Conservation (phyloP, 305 asterid species). For the Striga hermonthica region DNA sequence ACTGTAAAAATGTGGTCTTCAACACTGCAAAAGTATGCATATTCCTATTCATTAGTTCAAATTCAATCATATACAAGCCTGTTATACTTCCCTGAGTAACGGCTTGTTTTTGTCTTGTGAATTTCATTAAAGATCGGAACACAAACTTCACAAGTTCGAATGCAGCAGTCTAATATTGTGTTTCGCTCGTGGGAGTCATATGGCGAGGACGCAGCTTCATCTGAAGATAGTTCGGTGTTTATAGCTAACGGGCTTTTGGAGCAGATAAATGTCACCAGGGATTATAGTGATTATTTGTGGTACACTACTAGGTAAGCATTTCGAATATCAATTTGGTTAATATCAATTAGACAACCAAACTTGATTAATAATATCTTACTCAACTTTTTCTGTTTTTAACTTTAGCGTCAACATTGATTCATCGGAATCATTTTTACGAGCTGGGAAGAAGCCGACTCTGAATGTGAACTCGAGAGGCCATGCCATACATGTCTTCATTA, state of each 20-base stretch:
- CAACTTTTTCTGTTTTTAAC: background rate
- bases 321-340: background rate
- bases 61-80: background rate
- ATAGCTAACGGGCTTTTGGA: slow-evolving; percentile 54
- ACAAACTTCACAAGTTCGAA: slow-evolving; percentile 45
- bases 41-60: too few relatives aligned
- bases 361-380: background rate
- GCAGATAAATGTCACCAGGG: slow-evolving; percentile 71
- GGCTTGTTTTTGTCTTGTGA: background rate
- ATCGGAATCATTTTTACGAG: slow-evolving; percentile 55
- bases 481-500: slow-evolving; percentile 59
- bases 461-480: slow-evolving; percentile 58
- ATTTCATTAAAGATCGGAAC: slow-evolving; percentile 44
- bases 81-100: too few relatives aligned
- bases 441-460: slow-evolving; percentile 48
- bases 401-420: slow-evolving; percentile 55
- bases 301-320: slow-evolving; percentile 56
- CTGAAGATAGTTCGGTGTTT: slow-evolving; percentile 43
- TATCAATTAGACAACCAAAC: background rate
- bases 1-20: slow-evolving; percentile 78
- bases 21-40: slow-evolving; percentile 73
- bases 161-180: slow-evolving; percentile 44
- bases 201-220: slow-evolving; percentile 47
- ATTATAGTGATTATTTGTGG: slow-evolving; percentile 77
- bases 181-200: slow-evolving; percentile 60